A percentile compares a stretch with the other conserved stretches of the same genome.
Evolutionary conservation across 1,139 yeast species (phyloP).

Genomic region (Blastobotrys aristatus): DNA sequence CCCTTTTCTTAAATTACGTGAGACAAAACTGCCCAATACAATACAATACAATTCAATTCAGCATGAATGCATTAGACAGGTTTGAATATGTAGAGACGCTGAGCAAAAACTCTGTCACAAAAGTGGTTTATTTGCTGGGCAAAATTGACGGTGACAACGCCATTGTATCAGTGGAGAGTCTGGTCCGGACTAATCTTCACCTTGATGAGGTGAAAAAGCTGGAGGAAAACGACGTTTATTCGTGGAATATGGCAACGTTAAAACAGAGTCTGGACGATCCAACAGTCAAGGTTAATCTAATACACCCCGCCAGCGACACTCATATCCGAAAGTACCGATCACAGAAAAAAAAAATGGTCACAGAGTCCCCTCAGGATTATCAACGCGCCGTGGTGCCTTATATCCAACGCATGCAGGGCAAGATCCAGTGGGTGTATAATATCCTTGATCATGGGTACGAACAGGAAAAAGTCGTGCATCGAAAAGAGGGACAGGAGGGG

Average conservation of each 20-base stretch:
- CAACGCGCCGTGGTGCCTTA: conserved; percentile 60
- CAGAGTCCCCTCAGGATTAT: conserved; percentile 81
- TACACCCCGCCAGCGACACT: conserved; percentile 85
- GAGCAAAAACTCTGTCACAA: conserved; percentile 46
- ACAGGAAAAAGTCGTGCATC: conserved; percentile 65
- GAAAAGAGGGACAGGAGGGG: conserved; percentile 52
- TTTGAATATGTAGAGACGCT: conserved; percentile 14
- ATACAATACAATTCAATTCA: too few species aligned
- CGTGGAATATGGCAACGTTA: conserved; percentile 64
- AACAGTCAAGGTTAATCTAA: conserved; percentile 66
- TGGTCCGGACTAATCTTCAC: conserved; percentile 45
- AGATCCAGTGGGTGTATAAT: conserved; percentile 87
- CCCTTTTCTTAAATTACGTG: too few species aligned
- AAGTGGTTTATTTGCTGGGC: conserved; percentile 63
- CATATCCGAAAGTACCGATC: conserved; percentile 71
- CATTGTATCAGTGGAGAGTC: conserved; percentile 68
- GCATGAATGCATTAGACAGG: conserved; percentile 8
- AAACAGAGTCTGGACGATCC: conserved; percentile 50
- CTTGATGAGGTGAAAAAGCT: conserved; percentile 40
- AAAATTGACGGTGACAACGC: conserved; percentile 55
- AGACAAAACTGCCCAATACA: neutral
- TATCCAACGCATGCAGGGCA: conserved; percentile 68
- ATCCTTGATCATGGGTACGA: conserved; percentile 81
- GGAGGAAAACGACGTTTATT: conserved; percentile 74
- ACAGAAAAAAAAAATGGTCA: conserved; percentile 54